Percentiles rank a stretch among this genome's conserved stretches.
phyloP scores from a whole-genome alignment of 1,139 yeast genomes.

The Komagataea norvegica region DNA sequence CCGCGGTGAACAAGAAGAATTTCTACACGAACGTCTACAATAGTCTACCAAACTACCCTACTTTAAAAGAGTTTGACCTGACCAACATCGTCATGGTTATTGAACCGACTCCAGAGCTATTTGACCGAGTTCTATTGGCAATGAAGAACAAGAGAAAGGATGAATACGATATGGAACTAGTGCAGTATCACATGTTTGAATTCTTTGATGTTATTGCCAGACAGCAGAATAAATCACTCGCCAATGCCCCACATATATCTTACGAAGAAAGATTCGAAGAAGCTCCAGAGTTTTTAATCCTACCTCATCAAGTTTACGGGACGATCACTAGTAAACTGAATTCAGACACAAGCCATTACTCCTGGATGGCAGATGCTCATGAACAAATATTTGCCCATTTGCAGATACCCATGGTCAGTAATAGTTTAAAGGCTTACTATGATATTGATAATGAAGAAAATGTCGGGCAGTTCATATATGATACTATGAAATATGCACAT shows the following conservation, averaged over 20 bases:
- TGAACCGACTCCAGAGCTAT: constrained; percentile 17
- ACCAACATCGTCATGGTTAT: constrained; percentile 26
- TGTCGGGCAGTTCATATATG: no score
- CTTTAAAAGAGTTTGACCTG: constrained; percentile 15
- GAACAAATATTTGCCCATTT: constrained; percentile 18
- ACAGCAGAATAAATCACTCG: constrained; percentile 23
- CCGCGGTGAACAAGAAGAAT: constrained; percentile 13
- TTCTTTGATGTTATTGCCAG: constrained; percentile 21
- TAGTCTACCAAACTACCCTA: constrained; percentile 15
- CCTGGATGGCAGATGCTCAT: constrained; percentile 19
- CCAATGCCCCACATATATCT: constrained; percentile 6
- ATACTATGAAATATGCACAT: constrained; percentile 38
- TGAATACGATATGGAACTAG: constrained; percentile 32
- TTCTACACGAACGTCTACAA: constrained; percentile 20
- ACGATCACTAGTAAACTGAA: constrained; percentile 40
- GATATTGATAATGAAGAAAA: constrained; percentile 23
- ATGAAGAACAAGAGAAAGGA: constrained; percentile 16
- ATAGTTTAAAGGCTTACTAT: constrained; percentile 18
- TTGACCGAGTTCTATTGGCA: constrained; percentile 11
- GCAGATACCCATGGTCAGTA: constrained; percentile 8
- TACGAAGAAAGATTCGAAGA: constrained; percentile 14
- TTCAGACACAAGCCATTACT: constrained; percentile 27
- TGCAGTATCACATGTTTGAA: constrained; percentile 34
- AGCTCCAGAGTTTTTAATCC: constrained; percentile 25
- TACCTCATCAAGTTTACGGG: constrained; percentile 42